Conservation (phyloP, 2,329 filamentous ascomycete genomes). For the Fonsecaea pedrosoi region DNA sequence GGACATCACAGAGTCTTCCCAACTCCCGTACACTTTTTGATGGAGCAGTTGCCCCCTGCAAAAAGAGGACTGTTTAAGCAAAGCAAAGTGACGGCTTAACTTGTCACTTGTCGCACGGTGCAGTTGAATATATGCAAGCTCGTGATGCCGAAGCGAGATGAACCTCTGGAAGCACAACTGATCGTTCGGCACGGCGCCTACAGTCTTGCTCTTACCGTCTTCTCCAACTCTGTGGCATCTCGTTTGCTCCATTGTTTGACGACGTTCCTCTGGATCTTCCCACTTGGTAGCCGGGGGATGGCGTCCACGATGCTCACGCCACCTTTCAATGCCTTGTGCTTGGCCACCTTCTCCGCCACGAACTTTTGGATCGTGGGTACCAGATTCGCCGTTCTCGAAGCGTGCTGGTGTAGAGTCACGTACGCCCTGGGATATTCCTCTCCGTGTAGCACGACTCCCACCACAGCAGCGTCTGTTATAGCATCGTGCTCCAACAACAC, state of each 20-base stretch:
- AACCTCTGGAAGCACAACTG: too few species aligned
- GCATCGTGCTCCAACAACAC: constrained; percentile 60
- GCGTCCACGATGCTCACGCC: constrained; percentile 62
- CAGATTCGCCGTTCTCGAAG: constrained; percentile 49
- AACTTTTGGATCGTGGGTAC: constrained; percentile 51
- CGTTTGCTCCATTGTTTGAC: constrained; percentile 63
- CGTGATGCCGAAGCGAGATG: too few species aligned
- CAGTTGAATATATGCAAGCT: too few species aligned
- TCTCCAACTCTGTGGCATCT: constrained; percentile 61
- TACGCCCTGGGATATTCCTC: constrained; percentile 58
- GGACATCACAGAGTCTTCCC: too few species aligned
- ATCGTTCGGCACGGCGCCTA: not conserved
- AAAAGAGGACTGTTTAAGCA: too few species aligned
- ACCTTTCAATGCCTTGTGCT: constrained; percentile 60
- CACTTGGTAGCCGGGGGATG: constrained; percentile 63
- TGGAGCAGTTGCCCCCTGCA: too few species aligned
- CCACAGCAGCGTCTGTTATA: constrained; percentile 62
- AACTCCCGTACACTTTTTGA: too few species aligned
- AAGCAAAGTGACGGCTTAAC: too few species aligned
- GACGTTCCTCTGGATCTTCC: constrained; percentile 64
- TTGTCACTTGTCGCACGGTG: too few species aligned
- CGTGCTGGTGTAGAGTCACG: constrained; percentile 58
- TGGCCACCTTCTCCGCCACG: constrained; percentile 57
- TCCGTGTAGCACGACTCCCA: constrained; percentile 52
- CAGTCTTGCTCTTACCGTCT: constrained; percentile 69